A percentile compares a stretch with the other conserved stretches of the same genome.
Evolutionary conservation across 1,284 basidiomycete genomes (phyloP).

Genomic region (Marasmius fiardii): DNA sequence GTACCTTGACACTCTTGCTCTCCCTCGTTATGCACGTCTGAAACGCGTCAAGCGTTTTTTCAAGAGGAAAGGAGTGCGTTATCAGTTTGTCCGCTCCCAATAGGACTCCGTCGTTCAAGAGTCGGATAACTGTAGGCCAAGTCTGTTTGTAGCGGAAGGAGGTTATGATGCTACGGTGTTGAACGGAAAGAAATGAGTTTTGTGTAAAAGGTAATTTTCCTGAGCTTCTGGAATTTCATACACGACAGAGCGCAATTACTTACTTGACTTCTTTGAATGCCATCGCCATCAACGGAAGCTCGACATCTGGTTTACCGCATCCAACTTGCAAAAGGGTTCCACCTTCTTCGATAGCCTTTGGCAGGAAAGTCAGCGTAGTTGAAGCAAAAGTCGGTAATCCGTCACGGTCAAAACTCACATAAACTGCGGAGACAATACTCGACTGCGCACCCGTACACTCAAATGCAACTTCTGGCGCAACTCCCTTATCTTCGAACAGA

Average conservation of each 20-base stretch:
- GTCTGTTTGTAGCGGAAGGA: slow-evolving; percentile 21
- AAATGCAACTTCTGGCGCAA: slow-evolving; percentile 24
- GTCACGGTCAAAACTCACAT: slow-evolving; percentile 4
- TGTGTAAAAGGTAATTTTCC: no score
- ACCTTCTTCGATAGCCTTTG: slow-evolving; percentile 18
- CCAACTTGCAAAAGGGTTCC: slow-evolving; percentile 23
- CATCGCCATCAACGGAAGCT: slow-evolving; percentile 21
- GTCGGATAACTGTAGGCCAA: slow-evolving; percentile 50
- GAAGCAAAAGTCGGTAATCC: background rate
- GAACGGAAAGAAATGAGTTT: background rate
- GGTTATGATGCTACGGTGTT: slow-evolving; percentile 10
- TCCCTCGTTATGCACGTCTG: slow-evolving; percentile 35
- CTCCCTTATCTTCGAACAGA: background rate
- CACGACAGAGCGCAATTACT: no score
- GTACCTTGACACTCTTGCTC: slow-evolving; percentile 23
- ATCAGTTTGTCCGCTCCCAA: slow-evolving; percentile 54
- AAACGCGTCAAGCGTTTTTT: slow-evolving; percentile 49
- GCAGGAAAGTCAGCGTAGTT: no score
- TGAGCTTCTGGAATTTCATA: no score
- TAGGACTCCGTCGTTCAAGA: slow-evolving; percentile 40
- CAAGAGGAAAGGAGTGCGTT: slow-evolving; percentile 50
- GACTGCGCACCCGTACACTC: slow-evolving; percentile 48
- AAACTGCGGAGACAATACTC: slow-evolving; percentile 20
- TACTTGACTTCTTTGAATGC: slow-evolving; percentile 21
- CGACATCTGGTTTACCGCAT: slow-evolving; percentile 19